phyloP scores from a whole-genome alignment of 495 filamentous ascomycete genomes.

The Chlorociboria aeruginascens region DNA sequence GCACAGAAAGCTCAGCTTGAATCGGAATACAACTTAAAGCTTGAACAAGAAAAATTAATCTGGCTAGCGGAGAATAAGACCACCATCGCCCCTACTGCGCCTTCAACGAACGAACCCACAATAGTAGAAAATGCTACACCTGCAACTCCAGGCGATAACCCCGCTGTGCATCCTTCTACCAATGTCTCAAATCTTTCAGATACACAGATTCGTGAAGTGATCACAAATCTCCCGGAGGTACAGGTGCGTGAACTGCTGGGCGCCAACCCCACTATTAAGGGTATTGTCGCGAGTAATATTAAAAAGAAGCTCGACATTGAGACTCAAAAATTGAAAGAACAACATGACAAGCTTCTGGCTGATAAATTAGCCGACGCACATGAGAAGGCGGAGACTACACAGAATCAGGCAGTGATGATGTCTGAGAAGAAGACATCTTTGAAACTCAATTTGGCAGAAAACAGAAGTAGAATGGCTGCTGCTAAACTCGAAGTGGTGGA shows the following conservation, averaged over 20 bases:
- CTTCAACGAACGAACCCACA: constrained; percentile 1
- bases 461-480: constrained; percentile 45
- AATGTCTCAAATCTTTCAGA: constrained; percentile 38
- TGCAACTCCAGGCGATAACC: constrained; percentile 20
- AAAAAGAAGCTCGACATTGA: constrained; percentile 46
- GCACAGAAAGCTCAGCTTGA: constrained; percentile 32
- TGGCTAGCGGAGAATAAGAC: constrained; percentile 31
- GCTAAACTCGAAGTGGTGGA: constrained; percentile 70
- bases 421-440: constrained; percentile 52
- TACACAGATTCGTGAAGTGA: neutral
- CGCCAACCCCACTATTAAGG: constrained; percentile 51
- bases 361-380: constrained; percentile 33
- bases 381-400: constrained; percentile 35
- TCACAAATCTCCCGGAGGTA: constrained; percentile 10
- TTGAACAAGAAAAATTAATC: constrained; percentile 50
- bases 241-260: constrained; percentile 54
- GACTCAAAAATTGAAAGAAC: constrained; percentile 40
- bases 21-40: constrained; percentile 50
- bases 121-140: constrained; percentile 8
- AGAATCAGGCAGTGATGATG: constrained; percentile 40
- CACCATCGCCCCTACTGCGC: neutral
- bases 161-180: constrained; percentile 20
- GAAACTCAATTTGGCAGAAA: constrained; percentile 72
- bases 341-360: constrained; percentile 25
- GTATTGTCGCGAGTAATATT: constrained; percentile 58